Evolutionary conservation across 1,139 yeast species (phyloP), one percentile per base, ranked within the genome.

Genomic region (Lodderomyces parapsilosis): DNA sequence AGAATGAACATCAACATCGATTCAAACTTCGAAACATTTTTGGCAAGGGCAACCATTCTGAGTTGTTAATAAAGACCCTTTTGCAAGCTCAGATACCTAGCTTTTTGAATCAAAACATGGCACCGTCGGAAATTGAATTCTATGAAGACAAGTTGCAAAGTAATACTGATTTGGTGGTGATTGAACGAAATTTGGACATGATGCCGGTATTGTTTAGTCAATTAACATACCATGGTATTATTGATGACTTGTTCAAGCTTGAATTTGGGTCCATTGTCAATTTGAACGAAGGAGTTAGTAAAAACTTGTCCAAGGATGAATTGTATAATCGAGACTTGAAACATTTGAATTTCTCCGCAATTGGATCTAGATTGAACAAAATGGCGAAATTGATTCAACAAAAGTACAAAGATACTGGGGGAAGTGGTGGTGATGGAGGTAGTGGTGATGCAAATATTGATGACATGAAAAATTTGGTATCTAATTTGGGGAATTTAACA

Each of bases 121-220:
- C 71, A 9, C 53, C 57, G 4, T 53, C 62, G 24, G 76, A 73
- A 49, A 63, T 58, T 40, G 74, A 71, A 41, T 72, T 70, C 41
- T 71, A 68, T 47, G 45, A 54, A 17, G 51, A 59, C 9, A 62
- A 61, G 41, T 56, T 74, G 9, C 59, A 60, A 24, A 74, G 78
- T 6, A 77, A 77, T 41, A 58, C 79, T 32, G 88, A 85, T 59
- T 65, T 91, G 39, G 74, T 93, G 13, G 83, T 91, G 1, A 56
- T 93, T 18, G 99, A 93, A 57, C 70, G 99, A 42, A 79, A 81
- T 44, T 60, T 83, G 27, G 99, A 93, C 63, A 74, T 80, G 39
- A 59, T 85, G 6, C 80, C 96, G 0, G 83, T 90, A 1, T 57
- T 88, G 11, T 65, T 89, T 48, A 80, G 83, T 28, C 97, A 93